Base-by-base conservation (phyloP, 768 basidiomycete genomes). In the Phylloporus scabripes region DNA sequence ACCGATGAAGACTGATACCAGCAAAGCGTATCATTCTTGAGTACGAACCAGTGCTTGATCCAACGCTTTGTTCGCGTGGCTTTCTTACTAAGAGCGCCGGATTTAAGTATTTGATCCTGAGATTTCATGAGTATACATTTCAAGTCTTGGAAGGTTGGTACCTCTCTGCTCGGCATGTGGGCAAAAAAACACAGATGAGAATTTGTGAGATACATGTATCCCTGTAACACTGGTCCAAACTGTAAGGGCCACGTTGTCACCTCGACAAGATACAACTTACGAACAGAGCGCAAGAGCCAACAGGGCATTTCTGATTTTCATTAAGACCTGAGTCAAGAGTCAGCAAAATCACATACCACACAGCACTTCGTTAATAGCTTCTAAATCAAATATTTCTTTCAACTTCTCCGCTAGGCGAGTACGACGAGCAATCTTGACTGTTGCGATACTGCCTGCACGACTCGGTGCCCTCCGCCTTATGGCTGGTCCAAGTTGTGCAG, bases 1-100 rank as follows among this genome's bases (percentile, higher is more conserved):
- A 92, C 93, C 49, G 91, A 84, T 48, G 93, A 92, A 7, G 89
- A 91, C 54, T 92, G 88, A 66, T 91, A 98, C 96, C 96, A 99
- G 15, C 92, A 93, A 23, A 99, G 74, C 0, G 92, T 90, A 60
- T 94, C 92, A 53, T 97, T 95, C 79, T 91, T 93, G 42, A 99
- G 76, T 1, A 95, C 80, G 58, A 97, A 94, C 96, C 96, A 98
- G 65, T 92, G 92, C 63, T 87, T 92, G 58, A 86, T 82, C 85
- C 89, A 94, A 18, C 92, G 82, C 60, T 92, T 95, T 8, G 92
- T 94, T 46, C 89, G 79, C 47, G 84, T 83, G 0, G 92, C 82
- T 61, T 85, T 91, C 76, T 95, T 96, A 59, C 80, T 82, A 34
- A 99, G 74, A 4, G 84, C 83, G 0, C 93, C 96, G 0, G 92